Base-by-base conservation (phyloP, 768 basidiomycete species). In the Lepiota venenata region DNA sequence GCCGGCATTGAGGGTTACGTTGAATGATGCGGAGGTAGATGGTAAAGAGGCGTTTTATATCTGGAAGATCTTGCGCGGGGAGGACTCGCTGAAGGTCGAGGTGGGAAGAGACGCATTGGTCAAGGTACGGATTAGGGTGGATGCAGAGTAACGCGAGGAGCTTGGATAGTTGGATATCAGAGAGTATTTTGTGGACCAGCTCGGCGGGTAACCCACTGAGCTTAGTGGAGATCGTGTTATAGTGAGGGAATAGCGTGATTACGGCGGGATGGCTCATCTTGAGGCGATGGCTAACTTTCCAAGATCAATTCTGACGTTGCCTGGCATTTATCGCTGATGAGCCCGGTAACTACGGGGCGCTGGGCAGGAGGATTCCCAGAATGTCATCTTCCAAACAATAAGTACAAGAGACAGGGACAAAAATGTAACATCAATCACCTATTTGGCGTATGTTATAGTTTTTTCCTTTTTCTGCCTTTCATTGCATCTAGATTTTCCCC, bases 401-500 rank as follows among this genome's bases (percentile, higher is more conserved):
- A 32, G 10, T 11, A 32, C 9, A 8, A 9, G 32, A 32, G 32
- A 11, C 32, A 32, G 8, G 32, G 32, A 9, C 15, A 36, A 18
- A n/a, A 47, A 15, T 22, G 11, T 9, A 11, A n/a, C 51, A 20
- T 7, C 35, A 35, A 42, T 52, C 32, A 45, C 51, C 51, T 36
- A 45, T 4, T 37, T 50, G n/a, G 46, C 42, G 50, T 52, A 16
- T 18, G 25, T 48, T 55, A 71, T 16, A 65, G 45, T 58, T 70
- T 72, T 52, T 76, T 68, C 52, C 88, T 77, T 64, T 88, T 88
- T 42, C 64, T 76, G 49, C 73, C 63, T 61, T 80, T 84, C 58
- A 69, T 76, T 10, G 77, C 71, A 41, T 89, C 87, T 7, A 87
- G 64, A 1, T 73, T 77, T 46, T 83, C 82, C 43, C 88, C 88